These are phyloP conservation scores for Cyclocybe cylindracea DNA, from an alignment of 768 basidiomycete species.

Conservation along the genomic window DNA sequence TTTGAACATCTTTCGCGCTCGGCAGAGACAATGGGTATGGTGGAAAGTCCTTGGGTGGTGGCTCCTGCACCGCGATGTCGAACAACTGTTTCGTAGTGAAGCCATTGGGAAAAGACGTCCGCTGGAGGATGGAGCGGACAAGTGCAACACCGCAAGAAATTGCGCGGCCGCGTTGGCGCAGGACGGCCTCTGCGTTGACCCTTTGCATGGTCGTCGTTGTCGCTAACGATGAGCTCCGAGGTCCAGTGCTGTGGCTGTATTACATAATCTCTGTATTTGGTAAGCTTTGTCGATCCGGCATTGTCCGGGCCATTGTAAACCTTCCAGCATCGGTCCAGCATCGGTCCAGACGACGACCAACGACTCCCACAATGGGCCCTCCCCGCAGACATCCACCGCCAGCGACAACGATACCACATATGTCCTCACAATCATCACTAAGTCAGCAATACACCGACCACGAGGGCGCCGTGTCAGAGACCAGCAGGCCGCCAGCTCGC, in stretches of 20 bases:
- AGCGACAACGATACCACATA: slow-evolving; percentile 13
- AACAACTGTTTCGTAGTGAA: slow-evolving; percentile 39
- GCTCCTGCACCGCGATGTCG: slow-evolving; percentile 31
- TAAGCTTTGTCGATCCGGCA: slow-evolving; percentile 10
- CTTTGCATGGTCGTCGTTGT: neutral
- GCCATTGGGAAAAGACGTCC: slow-evolving; percentile 26
- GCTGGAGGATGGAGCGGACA: slow-evolving; percentile 31
- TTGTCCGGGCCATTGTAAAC: slow-evolving; percentile 20
- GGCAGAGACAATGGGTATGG: slow-evolving; percentile 12
- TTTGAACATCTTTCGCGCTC: neutral
- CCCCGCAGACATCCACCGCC: slow-evolving; percentile 25
- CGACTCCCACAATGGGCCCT: slow-evolving; percentile 28
- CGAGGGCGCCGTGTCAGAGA: slow-evolving; percentile 19
- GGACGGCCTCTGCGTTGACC: slow-evolving; percentile 1
- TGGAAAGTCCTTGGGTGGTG: slow-evolving; percentile 28
- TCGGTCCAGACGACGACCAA: slow-evolving; percentile 15
- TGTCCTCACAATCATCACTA: slow-evolving; percentile 2
- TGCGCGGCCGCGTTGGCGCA: slow-evolving; percentile 13
- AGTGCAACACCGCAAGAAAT: slow-evolving; percentile 23
- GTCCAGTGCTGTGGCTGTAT: slow-evolving; percentile 1
- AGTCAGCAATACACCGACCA: slow-evolving; percentile 12
- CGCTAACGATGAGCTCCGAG: neutral
- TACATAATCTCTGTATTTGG: neutral
- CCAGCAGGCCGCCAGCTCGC: slow-evolving; percentile 21
- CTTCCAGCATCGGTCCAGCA: slow-evolving; percentile 15